Base-by-base conservation (phyloP, 768 basidiomycete species). In the Calocera cornea region DNA sequence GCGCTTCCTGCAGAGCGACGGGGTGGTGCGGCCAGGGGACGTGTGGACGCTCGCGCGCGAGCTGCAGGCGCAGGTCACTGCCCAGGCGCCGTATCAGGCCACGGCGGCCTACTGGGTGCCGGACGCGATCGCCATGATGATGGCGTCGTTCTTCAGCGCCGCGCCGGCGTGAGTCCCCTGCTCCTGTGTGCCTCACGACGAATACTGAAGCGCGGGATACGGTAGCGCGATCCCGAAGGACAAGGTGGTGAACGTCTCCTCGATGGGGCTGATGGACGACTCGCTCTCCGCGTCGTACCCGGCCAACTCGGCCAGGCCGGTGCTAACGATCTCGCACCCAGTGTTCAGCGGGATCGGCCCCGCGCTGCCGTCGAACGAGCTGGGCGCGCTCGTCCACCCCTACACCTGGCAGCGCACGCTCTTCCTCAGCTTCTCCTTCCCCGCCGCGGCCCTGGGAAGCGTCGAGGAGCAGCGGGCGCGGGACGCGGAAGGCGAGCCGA, bases 251-350 rank as follows among this genome's bases (percentile, higher is more conserved):
- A 60, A 33, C 54, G 31, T 60, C 31, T 33, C 24, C 2, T 60
- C 54, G 14, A 60, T 60, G 54, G 54, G 54, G 31, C 27, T 60
- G 54, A 60, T 60, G 24, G 54, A 60, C 54, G 54, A 60, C 22
- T 60, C 54, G 14, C 54, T 60, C 54, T 60, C 54, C 27, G 27
- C 54, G 24, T 16, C 14, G 14, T 60, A 60, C 19, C 54, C 54
- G 7, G 31, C 54, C 10, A 10, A 10, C 54, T 29, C 54, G 11
- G 2, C 54, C 24, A 7, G 31, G 2, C 27, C 54, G 16, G 54
- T 60, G 11, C 14, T 60, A 5, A 16, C 54, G 14, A 60, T 60
- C 54, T 60, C 54, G 14, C 24, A 33, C 7, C 54, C 54, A 8
- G 10, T 60, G 7, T 60, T 60, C 27, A 29, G 11, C 27, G 54